phyloP scores from a whole-genome alignment of 2,329 filamentous ascomycete species.

The Fragosphaeria purpurea region DNA sequence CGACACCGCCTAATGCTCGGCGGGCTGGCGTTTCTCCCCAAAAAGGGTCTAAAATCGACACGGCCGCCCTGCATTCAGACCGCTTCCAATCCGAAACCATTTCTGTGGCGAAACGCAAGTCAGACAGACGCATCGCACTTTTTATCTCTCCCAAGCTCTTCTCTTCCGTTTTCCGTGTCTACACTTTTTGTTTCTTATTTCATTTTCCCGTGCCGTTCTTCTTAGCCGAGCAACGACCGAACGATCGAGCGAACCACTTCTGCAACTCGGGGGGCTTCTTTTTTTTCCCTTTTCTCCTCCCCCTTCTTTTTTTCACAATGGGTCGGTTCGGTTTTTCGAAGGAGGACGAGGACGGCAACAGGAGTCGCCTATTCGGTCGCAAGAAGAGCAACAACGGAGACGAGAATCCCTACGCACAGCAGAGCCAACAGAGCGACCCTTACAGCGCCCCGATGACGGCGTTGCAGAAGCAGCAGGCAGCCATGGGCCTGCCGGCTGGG shows the following conservation, averaged over 20 bases:
- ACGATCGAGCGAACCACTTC: neutral
- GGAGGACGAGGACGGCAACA: conserved; percentile 35
- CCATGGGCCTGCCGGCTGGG: conserved; percentile 5
- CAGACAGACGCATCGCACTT: conserved; percentile 9
- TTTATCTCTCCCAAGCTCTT: neutral
- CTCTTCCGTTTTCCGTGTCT: neutral
- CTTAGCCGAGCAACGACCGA: neutral
- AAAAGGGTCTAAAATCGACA: neutral
- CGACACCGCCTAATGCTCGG: no score
- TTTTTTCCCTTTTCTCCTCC: conserved; percentile 10
- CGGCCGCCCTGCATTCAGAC: neutral
- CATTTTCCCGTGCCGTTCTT: neutral
- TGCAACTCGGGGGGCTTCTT: neutral
- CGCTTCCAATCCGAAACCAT: conserved; percentile 9
- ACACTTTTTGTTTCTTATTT: neutral
- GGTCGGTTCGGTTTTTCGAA: conserved; percentile 48
- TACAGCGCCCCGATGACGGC: conserved; percentile 42
- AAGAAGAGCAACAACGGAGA: conserved; percentile 38
- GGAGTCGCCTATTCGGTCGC: conserved; percentile 42
- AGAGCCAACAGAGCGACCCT: conserved; percentile 34
- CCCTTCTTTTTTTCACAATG: conserved; percentile 28
- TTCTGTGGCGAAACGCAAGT: conserved; percentile 12
- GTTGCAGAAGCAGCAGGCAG: conserved; percentile 29
- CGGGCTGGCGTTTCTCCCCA: no score
- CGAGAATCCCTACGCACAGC: conserved; percentile 51